These are phyloP conservation scores for Vigna angularis DNA, from an alignment of 306 rosid species.

Conservation along the genomic window DNA sequence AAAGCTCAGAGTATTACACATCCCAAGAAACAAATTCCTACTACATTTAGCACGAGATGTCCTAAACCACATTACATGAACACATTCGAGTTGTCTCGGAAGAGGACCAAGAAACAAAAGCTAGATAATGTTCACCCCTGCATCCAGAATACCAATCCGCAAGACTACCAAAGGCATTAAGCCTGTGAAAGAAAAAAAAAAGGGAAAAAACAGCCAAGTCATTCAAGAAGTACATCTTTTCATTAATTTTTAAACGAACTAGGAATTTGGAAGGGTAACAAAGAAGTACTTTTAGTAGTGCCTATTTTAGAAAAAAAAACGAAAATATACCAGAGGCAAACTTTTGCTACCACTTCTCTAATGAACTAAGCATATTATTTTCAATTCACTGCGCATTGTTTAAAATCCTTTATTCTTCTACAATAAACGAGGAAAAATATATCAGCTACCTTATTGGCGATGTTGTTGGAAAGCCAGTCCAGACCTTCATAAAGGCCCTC, in stretches of 20 bases:
- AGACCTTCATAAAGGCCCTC: constrained; percentile 98
- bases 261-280: neutral
- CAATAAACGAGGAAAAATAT: constrained; percentile 11
- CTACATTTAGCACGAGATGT: constrained; percentile 56
- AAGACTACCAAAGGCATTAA: constrained; percentile 54
- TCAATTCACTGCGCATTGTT: neutral
- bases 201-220: neutral
- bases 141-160: constrained; percentile 84
- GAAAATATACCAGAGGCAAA: neutral
- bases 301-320: neutral
- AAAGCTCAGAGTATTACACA: constrained; percentile 61
- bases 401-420: neutral
- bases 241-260: constrained; percentile 5
- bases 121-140: constrained; percentile 96
- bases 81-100: constrained; percentile 55
- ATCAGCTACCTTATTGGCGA: constrained; percentile 85
- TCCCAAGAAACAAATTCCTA: constrained; percentile 64
- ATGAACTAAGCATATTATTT: constrained; percentile 5
- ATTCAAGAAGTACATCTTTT: neutral
- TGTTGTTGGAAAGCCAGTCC: constrained; percentile 99
- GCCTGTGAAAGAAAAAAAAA: constrained; percentile 59
- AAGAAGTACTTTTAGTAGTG: constrained; percentile 3
- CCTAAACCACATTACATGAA: constrained; percentile 61
- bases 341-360: constrained; percentile 19
- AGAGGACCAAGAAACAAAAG: constrained; percentile 50